Percentiles rank a stretch among this genome's conserved stretches.
Conservation (phyloP, 2,329 filamentous ascomycete genomes). For the Ophiostoma himal-ulmi region DNA sequence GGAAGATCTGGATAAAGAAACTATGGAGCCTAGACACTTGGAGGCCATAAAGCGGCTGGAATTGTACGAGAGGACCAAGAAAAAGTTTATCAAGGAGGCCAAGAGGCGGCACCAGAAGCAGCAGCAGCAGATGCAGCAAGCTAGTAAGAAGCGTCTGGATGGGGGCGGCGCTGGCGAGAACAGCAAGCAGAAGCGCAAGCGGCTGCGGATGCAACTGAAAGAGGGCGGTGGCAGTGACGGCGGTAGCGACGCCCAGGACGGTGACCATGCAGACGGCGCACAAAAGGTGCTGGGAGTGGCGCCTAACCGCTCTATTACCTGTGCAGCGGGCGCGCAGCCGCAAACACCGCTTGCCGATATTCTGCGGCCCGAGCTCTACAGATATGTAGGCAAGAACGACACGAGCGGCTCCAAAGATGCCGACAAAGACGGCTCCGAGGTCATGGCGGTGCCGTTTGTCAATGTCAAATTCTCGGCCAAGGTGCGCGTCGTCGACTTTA, state of each 20-base stretch:
- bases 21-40: conserved; percentile 45
- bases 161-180: conserved; percentile 20
- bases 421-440: too few relatives aligned
- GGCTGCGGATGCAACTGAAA: neutral
- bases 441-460: conserved; percentile 58
- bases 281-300: neutral
- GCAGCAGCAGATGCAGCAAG: conserved; percentile 34
- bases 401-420: too few relatives aligned
- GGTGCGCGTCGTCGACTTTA: conserved; percentile 78
- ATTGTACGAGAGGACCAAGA: conserved; percentile 50
- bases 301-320: neutral
- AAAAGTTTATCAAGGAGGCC: conserved; percentile 10
- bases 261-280: conserved; percentile 16
- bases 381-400: neutral
- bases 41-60: conserved; percentile 57
- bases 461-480: conserved; percentile 64
- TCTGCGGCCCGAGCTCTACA: conserved; percentile 15
- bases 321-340: neutral
- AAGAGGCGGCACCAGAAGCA: neutral
- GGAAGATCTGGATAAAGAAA: conserved; percentile 30
- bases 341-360: neutral
- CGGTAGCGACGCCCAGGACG: neutral
- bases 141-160: conserved; percentile 36
- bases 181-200: conserved; percentile 12
- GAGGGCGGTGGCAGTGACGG: neutral